A percentile compares a stretch with the other conserved stretches of the same genome.
phyloP scores from a whole-genome alignment of 306 rosid genomes.

The Lagenaria siceraria region DNA sequence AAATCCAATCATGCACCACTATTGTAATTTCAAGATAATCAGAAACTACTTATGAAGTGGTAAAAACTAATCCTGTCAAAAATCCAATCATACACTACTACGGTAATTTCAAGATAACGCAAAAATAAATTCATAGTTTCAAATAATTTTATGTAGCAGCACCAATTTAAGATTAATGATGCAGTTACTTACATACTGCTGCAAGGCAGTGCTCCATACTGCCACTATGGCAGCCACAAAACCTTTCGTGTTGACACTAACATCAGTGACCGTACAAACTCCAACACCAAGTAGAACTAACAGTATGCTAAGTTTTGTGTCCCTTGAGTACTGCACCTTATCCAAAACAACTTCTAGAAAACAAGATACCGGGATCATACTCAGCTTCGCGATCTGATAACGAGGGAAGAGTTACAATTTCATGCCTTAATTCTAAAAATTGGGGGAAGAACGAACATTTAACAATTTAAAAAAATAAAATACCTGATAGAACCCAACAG shows the following conservation, averaged over 20 bases:
- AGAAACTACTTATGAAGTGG: neutral
- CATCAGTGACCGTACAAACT: conserved; percentile 82
- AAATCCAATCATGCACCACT: neutral
- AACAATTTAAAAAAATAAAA: conserved; percentile 3
- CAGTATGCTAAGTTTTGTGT: conserved; percentile 66
- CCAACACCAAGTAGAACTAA: conserved; percentile 77
- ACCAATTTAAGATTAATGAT: neutral
- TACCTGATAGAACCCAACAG: conserved; percentile 94
- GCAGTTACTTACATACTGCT: conserved; percentile 59
- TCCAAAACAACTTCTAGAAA: conserved; percentile 66
- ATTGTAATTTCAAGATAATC: neutral
- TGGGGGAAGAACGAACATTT: neutral
- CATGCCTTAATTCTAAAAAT: neutral
- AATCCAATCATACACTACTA: neutral
- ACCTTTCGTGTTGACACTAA: conserved; percentile 64
- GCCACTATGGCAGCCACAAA: conserved; percentile 63
- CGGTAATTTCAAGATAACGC: neutral
- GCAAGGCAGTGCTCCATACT: conserved; percentile 74
- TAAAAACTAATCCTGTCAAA: neutral
- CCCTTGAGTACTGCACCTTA: conserved; percentile 70
- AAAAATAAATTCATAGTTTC: neutral
- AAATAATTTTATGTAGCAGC: neutral
- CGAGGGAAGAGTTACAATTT: neutral
- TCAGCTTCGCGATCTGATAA: conserved; percentile 80
- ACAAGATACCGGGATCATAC: conserved; percentile 85